Evolutionary conservation across 345 rosid genomes (phyloP).

Genomic region (Arabidopsis suecica): DNA sequence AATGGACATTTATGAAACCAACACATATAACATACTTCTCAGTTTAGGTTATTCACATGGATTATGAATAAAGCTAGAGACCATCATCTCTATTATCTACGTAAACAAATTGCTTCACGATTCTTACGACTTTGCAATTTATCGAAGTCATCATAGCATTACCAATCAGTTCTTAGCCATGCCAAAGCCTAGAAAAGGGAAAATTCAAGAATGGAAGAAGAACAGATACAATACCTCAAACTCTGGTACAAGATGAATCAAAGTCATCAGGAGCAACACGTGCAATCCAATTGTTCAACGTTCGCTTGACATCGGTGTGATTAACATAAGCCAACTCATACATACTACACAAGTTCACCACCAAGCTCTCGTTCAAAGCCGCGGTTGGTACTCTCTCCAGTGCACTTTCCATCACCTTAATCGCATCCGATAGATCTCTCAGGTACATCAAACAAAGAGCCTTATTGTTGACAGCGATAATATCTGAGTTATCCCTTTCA

Average conservation of each 20-base stretch:
- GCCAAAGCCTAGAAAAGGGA: background rate
- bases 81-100: background rate
- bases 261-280: constrained; percentile 96
- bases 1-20: background rate
- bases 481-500: constrained; percentile 78
- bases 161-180: constrained; percentile 2
- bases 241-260: constrained; percentile 84
- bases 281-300: constrained; percentile 82
- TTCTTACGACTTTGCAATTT: background rate
- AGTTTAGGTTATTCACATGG: background rate
- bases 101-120: background rate
- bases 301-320: constrained; percentile 81
- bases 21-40: background rate
- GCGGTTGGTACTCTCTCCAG: constrained; percentile 86
- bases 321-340: constrained; percentile 95
- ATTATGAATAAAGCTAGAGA: background rate
- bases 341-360: constrained; percentile 95
- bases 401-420: constrained; percentile 85
- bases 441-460: constrained; percentile 91
- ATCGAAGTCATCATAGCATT: constrained; percentile 1
- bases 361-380: constrained; percentile 88
- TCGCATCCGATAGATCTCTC: constrained; percentile 86
- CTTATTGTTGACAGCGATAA: constrained; percentile 82
- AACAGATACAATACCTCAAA: constrained; percentile 51
- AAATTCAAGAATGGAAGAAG: background rate